phyloP scores from a whole-genome alignment of 176 grass and related monocot species.

The Oryza brachyantha region DNA sequence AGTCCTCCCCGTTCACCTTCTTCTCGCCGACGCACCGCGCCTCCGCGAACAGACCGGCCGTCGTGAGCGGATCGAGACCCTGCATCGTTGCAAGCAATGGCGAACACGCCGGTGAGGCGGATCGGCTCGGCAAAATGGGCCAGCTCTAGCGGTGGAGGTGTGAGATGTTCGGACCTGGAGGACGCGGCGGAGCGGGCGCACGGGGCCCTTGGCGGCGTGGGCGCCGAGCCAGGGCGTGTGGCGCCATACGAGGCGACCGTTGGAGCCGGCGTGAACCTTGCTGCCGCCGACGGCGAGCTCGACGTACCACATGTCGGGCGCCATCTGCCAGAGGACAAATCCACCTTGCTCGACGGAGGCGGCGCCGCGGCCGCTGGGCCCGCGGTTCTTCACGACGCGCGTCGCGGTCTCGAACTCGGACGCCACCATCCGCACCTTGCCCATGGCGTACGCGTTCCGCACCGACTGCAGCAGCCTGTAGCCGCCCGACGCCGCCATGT shows the following conservation, averaged over 20 bases:
- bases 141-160: background rate
- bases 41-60: constrained; percentile 66
- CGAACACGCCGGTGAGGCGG: background rate
- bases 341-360: constrained; percentile 67
- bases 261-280: constrained; percentile 87
- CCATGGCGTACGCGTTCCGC: constrained; percentile 80
- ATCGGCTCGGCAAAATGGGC: background rate
- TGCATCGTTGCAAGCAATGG: constrained; percentile 19
- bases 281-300: constrained; percentile 90
- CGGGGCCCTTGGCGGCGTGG: constrained; percentile 80
- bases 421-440: constrained; percentile 86
- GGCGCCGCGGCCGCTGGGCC: constrained; percentile 33
- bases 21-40: constrained; percentile 93
- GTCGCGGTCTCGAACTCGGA: constrained; percentile 84
- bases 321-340: constrained; percentile 95
- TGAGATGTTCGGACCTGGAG: constrained; percentile 55
- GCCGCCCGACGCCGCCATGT: constrained; percentile 77
- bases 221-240: constrained; percentile 97
- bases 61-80: constrained; percentile 87
- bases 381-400: constrained; percentile 66
- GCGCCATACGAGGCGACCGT: constrained; percentile 86
- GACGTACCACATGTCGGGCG: constrained; percentile 92
- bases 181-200: constrained; percentile 82
- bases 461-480: constrained; percentile 61
- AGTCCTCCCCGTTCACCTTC: constrained; percentile 90